Evolutionary conservation across 352 stramenopile genomes (phyloP).

Genomic region (Phytopythium litorale): DNA sequence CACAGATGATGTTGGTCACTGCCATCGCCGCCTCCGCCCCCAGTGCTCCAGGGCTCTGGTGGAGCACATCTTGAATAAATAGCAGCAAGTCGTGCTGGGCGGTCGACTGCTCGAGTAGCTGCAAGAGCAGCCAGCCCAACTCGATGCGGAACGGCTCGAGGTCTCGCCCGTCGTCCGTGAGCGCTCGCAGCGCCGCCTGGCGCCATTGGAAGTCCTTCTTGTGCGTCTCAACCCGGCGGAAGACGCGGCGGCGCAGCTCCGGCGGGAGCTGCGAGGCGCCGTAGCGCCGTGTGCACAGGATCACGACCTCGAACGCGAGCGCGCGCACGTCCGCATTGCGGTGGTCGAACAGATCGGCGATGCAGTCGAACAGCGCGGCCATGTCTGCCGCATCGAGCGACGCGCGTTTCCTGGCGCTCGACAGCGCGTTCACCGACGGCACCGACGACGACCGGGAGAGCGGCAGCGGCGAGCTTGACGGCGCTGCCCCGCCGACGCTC

Average conservation of each 20-base stretch:
- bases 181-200: slow-evolving; percentile 57
- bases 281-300: slow-evolving; percentile 64
- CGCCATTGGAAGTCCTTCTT: slow-evolving; percentile 52
- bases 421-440: background rate
- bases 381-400: slow-evolving; percentile 28
- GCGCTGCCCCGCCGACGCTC: background rate
- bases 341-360: slow-evolving; percentile 67
- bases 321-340: slow-evolving; percentile 61
- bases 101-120: slow-evolving; percentile 74
- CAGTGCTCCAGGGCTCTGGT: slow-evolving; percentile 47
- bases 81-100: slow-evolving; percentile 70
- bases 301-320: slow-evolving; percentile 73
- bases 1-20: slow-evolving; percentile 64
- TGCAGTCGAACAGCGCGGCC: slow-evolving; percentile 63
- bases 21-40: slow-evolving; percentile 65
- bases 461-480: background rate
- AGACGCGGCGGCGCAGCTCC: slow-evolving; percentile 45
- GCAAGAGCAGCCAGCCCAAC: slow-evolving; percentile 70
- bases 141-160: slow-evolving; percentile 68
- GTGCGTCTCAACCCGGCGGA: slow-evolving; percentile 47
- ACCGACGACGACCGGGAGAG: slow-evolving; percentile 11
- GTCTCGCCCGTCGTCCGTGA: slow-evolving; percentile 62
- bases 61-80: slow-evolving; percentile 73
- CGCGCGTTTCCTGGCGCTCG: background rate
- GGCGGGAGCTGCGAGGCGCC: slow-evolving; percentile 34